Evolutionary conservation across 2,329 filamentous ascomycete genomes (phyloP), one percentile per base, ranked within the genome.

Genomic region (Botryotinia convoluta): DNA sequence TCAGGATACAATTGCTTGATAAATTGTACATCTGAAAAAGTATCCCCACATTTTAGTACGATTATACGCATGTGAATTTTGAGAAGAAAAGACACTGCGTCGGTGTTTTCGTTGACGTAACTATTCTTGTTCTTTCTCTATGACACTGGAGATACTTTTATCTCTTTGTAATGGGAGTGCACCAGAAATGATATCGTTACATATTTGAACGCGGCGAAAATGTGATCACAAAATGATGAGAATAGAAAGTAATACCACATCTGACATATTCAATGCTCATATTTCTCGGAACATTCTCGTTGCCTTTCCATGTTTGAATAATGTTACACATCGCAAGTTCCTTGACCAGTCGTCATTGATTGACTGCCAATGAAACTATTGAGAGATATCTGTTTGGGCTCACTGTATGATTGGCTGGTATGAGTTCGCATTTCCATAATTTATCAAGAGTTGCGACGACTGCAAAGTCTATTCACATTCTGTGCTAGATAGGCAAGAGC

Each of bases 231-330:
- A 32, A 29, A 57, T 29, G 6, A 32, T 57, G 7, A 2, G 14
- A 1, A 18, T 32, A 9, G 51, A 29, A 18, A 57, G 14, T 14
- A 18, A 8, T n/a, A 57, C 14, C 7, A 29, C n/a, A 57, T 32
- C 16, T 18, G n/a, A 57, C n/a, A 4, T 4, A 9, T 57, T 9
- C n/a, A 9, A 0, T 29, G 6, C 51, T 4, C n/a, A 3, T 57
- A 32, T 18, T 16, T 57, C 7, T 8, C 7, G 16, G 14, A 57
- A n/a, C 0, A 0, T 7, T 29, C 3, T 2, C 16, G 9, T 18
- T 4, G 7, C 7, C 14, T 4, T 29, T 57, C 29, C 14, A 4
- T 18, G 3, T 57, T 9, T 18, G 51, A 8, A 6, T 8, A 57
- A 4, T 18, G 6, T 18, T 57, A 3, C 6, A 29, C n/a, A 12